These are phyloP conservation scores for Epicoccum sorghinum DNA, from an alignment of 2,329 filamentous ascomycete genomes.

Conservation along the genomic window DNA sequence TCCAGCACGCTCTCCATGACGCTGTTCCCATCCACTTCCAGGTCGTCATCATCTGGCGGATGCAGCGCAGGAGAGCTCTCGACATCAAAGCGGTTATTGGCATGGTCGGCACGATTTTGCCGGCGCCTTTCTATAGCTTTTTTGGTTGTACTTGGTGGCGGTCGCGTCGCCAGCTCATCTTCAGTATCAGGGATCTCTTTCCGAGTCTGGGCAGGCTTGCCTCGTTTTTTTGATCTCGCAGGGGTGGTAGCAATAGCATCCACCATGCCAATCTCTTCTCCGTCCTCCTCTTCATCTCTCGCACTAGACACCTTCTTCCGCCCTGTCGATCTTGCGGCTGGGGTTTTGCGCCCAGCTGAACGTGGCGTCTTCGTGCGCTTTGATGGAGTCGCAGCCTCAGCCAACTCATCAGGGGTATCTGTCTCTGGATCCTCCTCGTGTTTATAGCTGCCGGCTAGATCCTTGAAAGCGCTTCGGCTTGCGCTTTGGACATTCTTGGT, in stretches of 20 bases:
- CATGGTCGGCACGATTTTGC: constrained; percentile 37
- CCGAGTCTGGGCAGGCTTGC: constrained; percentile 12
- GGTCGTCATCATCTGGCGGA: constrained; percentile 24
- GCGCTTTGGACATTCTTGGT: constrained; percentile 24
- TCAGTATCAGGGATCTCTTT: constrained; percentile 26
- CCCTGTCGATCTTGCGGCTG: constrained; percentile 13
- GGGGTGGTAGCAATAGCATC: constrained; percentile 20
- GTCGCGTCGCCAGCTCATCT: constrained; percentile 26
- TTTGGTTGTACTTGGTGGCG: constrained; percentile 22
- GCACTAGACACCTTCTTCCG: constrained; percentile 20
- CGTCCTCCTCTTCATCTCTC: constrained; percentile 15
- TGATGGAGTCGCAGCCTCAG: constrained; percentile 18
- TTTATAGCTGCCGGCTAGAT: constrained; percentile 18
- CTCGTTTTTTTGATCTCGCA: constrained; percentile 21
- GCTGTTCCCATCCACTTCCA: constrained; percentile 42
- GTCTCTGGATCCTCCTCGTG: constrained; percentile 14
- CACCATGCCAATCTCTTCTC: constrained; percentile 16
- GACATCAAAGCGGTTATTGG: constrained; percentile 30
- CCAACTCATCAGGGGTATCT: constrained; percentile 30
- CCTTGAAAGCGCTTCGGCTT: constrained; percentile 19
- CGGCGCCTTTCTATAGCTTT: constrained; percentile 28
- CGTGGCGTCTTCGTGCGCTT: constrained; percentile 22
- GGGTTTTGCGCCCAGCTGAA: constrained; percentile 22
- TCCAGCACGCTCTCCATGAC: constrained; percentile 39
- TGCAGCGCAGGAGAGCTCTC: constrained; percentile 21